Conservation (phyloP, 495 filamentous ascomycete genomes). For the Cladorrhinum samala region DNA sequence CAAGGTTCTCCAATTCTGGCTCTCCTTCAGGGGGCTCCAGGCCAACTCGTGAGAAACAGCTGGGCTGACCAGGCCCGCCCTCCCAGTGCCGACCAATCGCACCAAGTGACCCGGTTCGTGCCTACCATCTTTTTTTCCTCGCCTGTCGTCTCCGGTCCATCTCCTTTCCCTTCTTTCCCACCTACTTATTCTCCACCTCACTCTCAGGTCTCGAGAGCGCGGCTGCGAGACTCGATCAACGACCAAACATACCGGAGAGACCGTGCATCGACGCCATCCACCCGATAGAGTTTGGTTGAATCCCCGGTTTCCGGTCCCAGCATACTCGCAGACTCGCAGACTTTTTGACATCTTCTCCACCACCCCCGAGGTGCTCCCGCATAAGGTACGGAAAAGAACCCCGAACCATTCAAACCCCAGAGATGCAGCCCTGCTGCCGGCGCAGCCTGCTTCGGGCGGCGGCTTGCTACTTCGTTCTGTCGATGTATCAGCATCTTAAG, state of each 20-base stretch:
- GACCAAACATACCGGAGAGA: no score
- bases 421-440: slow-evolving; percentile 1
- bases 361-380: slow-evolving; percentile 5
- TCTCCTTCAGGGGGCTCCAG: neutral
- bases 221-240: no score
- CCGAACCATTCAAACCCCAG: neutral
- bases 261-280: no score
- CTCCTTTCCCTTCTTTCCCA: slow-evolving; percentile 8
- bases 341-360: neutral
- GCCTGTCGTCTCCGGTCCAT: slow-evolving; percentile 15
- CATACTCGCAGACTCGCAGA: neutral
- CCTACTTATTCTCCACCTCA: slow-evolving; percentile 15
- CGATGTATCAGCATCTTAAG: no score
- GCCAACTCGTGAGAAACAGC: no score
- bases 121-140: slow-evolving; percentile 18
- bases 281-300: no score
- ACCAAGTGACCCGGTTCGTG: neutral
- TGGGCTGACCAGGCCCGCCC: no score
- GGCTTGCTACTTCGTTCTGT: no score
- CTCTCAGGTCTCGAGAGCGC: slow-evolving; percentile 10
- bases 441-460: no score
- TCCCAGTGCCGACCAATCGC: neutral
- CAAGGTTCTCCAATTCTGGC: no score
- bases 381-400: slow-evolving; percentile 9
- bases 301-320: neutral